These are phyloP conservation scores for Rhodosporidiobolus odoratus DNA, from an alignment of 768 basidiomycete genomes.

Conservation along the genomic window DNA sequence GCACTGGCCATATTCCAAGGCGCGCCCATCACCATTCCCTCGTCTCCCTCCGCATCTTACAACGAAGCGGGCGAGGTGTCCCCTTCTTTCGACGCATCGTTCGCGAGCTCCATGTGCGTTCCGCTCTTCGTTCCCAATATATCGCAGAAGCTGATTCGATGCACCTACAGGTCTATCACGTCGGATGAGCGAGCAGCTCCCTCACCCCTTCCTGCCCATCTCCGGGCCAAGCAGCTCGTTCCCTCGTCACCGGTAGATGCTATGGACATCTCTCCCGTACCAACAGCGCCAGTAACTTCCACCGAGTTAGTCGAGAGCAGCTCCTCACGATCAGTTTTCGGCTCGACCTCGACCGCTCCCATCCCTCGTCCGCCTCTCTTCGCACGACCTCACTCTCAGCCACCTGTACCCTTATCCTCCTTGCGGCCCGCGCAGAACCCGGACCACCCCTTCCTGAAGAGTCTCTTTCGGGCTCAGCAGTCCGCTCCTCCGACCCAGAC, in stretches of 20 bases:
- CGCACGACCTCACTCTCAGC: constrained; percentile 10
- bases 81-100: constrained; percentile 35
- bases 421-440: neutral
- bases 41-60: constrained; percentile 26
- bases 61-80: constrained; percentile 28
- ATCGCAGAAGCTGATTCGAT: neutral
- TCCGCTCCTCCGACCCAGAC: constrained; percentile 29
- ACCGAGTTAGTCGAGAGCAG: neutral
- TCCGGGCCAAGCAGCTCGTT: neutral
- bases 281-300: neutral
- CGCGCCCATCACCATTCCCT: constrained; percentile 14
- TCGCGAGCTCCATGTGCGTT: constrained; percentile 35
- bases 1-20: neutral
- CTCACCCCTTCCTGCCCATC: constrained; percentile 10
- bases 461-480: constrained; percentile 19
- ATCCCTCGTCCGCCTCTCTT: constrained; percentile 16
- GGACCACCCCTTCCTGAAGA: constrained; percentile 21
- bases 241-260: constrained; percentile 12
- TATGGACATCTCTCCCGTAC: constrained; percentile 36
- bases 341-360: neutral
- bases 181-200: constrained; percentile 17
- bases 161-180: constrained; percentile 28
- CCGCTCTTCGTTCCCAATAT: no score
- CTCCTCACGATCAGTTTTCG: neutral
- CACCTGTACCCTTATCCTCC: neutral